Conservation (phyloP, 352 stramenopile genomes). For the Phytophthora sojae region DNA sequence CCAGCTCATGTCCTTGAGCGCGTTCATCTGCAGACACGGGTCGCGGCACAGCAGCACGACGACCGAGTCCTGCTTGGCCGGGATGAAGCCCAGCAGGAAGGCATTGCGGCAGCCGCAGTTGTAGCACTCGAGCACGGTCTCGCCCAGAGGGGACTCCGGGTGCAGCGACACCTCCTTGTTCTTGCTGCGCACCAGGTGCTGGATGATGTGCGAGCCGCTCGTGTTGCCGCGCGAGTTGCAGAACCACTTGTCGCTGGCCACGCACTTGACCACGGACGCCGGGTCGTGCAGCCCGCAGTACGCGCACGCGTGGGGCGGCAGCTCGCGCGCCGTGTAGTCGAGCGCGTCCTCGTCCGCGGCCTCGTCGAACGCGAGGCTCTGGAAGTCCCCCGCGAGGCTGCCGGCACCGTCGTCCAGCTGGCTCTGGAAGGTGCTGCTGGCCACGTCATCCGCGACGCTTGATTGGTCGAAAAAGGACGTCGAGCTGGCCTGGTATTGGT, state of each 20-base stretch:
- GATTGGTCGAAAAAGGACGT: slow-evolving; percentile 46
- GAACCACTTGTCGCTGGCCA: slow-evolving; percentile 98
- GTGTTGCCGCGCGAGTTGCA: slow-evolving; percentile 97
- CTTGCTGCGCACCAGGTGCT: slow-evolving; percentile 97
- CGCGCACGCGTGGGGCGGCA: slow-evolving; percentile 93
- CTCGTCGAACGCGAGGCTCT: slow-evolving; percentile 77
- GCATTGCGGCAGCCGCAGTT: slow-evolving; percentile 99
- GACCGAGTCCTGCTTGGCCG: slow-evolving; percentile 95
- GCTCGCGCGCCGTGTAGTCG: slow-evolving; percentile 72
- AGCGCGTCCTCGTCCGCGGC: slow-evolving; percentile 71
- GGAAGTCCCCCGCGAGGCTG: slow-evolving; percentile 54
- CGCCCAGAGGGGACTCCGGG: slow-evolving; percentile 95
- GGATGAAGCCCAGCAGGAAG: slow-evolving; percentile 99
- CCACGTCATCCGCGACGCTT: slow-evolving; percentile 13
- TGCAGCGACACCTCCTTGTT: slow-evolving; percentile 93
- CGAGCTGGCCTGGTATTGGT: slow-evolving; percentile 55
- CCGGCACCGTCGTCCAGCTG: slow-evolving; percentile 46
- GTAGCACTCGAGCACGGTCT: slow-evolving; percentile 99
- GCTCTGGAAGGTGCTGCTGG: slow-evolving; percentile 46
- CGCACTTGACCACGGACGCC: slow-evolving; percentile 96
- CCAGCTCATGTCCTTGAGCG: slow-evolving; percentile 99
- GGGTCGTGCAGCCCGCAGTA: slow-evolving; percentile 99
- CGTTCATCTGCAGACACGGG: slow-evolving; percentile 96
- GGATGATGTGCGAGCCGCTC: slow-evolving; percentile 97
- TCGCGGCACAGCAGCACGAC: slow-evolving; percentile 98